Conservation (phyloP, 768 basidiomycete species). For the Boletus patriciae region DNA sequence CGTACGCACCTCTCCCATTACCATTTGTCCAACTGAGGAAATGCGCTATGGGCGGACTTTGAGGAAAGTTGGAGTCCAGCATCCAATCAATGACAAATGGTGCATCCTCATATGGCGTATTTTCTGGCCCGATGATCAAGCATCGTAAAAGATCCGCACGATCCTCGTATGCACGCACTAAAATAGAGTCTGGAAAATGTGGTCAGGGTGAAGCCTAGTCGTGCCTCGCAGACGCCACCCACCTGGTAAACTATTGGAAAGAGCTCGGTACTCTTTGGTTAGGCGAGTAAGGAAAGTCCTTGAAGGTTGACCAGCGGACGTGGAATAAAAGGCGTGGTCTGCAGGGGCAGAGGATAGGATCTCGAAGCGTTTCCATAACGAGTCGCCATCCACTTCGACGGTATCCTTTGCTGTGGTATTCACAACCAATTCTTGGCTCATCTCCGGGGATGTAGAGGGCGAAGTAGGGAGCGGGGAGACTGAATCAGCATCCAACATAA, state of each 20-base stretch:
- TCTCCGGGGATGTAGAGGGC: constrained; percentile 34
- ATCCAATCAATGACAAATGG: constrained; percentile 96
- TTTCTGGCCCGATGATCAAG: constrained; percentile 89
- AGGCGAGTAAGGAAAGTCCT: constrained; percentile 76
- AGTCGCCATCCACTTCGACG: constrained; percentile 37
- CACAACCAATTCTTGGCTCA: constrained; percentile 31
- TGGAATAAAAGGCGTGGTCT: constrained; percentile 80
- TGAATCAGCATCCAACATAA: constrained; percentile 21
- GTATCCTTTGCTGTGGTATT: constrained; percentile 30
- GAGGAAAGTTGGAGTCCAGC: constrained; percentile 81
- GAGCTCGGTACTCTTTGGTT: constrained; percentile 77
- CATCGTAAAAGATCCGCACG: constrained; percentile 82
- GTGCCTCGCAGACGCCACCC: constrained; percentile 17
- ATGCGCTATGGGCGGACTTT: constrained; percentile 80
- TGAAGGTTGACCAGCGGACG: constrained; percentile 60
- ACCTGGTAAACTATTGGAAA: constrained; percentile 84
- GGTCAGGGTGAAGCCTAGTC: constrained; percentile 5
- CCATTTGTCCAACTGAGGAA: constrained; percentile 96
- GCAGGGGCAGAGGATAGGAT: constrained; percentile 69
- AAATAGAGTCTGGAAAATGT: constrained; percentile 63
- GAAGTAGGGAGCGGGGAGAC: constrained; percentile 28
- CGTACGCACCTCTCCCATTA: constrained; percentile 61
- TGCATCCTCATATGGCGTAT: constrained; percentile 93
- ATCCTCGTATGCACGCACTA: constrained; percentile 90
- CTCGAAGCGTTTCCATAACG: constrained; percentile 79